Percentiles rank a stretch among this genome's conserved stretches.
phyloP scores from a whole-genome alignment of 768 basidiomycete genomes.

The Podaxis sp. region DNA sequence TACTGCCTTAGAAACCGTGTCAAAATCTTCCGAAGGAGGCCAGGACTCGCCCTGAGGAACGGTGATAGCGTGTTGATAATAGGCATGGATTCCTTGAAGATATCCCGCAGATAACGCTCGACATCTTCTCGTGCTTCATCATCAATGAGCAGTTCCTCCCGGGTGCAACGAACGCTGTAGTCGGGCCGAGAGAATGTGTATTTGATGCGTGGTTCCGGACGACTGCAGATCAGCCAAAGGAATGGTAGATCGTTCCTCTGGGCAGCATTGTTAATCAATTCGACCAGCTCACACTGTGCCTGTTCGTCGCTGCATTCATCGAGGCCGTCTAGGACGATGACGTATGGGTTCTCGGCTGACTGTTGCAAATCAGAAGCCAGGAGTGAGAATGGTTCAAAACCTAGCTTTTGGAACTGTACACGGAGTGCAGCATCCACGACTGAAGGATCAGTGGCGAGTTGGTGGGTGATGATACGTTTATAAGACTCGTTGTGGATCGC shows the following conservation, averaged over 20 bases:
- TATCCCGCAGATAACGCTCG: not conserved
- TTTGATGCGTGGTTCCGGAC: not conserved
- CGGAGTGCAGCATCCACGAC: not conserved
- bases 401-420: not conserved
- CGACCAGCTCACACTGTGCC: not conserved
- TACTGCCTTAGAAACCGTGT: not conserved
- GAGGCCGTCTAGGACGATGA: not conserved
- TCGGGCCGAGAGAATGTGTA: not conserved
- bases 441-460: not conserved
- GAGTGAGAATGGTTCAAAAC: not conserved
- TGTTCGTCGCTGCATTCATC: not conserved
- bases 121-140: not conserved
- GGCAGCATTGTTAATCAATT: not conserved
- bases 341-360: not conserved
- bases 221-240: constrained; percentile 1
- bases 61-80: not conserved
- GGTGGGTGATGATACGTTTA: not conserved
- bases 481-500: not conserved
- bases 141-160: not conserved
- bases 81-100: not conserved
- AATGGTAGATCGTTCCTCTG: not conserved
- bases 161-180: not conserved
- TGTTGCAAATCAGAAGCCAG: not conserved
- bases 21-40: not conserved
- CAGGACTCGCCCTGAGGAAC: not conserved